Evolutionary conservation across 805 yeast genomes (phyloP).

Genomic region (Candida rishiriensis): DNA sequence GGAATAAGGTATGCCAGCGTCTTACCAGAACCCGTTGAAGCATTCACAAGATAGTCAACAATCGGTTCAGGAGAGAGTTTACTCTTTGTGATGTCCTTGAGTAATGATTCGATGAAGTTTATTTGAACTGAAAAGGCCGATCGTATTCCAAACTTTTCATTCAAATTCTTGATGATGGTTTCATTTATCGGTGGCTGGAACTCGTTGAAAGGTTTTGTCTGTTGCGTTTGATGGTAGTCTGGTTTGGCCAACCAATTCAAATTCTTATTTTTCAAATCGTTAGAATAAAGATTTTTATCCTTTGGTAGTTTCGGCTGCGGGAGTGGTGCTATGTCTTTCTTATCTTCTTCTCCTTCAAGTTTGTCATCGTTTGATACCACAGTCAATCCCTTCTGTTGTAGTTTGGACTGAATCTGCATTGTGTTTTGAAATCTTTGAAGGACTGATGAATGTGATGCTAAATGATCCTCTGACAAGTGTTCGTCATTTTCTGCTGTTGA

Average conservation of each 20-base stretch:
- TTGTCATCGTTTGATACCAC: slow-evolving; percentile 6
- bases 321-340: slow-evolving; percentile 57
- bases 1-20: slow-evolving; percentile 88
- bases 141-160: slow-evolving; percentile 36
- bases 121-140: slow-evolving; percentile 77
- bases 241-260: slow-evolving; percentile 70
- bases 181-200: slow-evolving; percentile 40
- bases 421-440: slow-evolving; percentile 49
- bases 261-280: slow-evolving; percentile 31
- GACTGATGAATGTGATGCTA: slow-evolving; percentile 43
- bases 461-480: slow-evolving; percentile 1
- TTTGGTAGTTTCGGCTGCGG: slow-evolving; percentile 78
- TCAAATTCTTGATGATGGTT: slow-evolving; percentile 43
- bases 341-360: slow-evolving; percentile 23
- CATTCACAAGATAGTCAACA: slow-evolving; percentile 84
- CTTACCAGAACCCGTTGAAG: slow-evolving; percentile 95
- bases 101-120: slow-evolving; percentile 52
- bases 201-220: slow-evolving; percentile 43
- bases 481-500: slow-evolving; percentile 12
- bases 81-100: slow-evolving; percentile 38
- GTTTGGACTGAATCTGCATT: slow-evolving; percentile 21
- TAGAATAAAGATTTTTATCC: slow-evolving; percentile 38
- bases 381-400: slow-evolving; percentile 13
- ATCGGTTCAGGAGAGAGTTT: slow-evolving; percentile 45
- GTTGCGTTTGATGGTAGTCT: slow-evolving; percentile 45